Conservation (phyloP, 352 stramenopile genomes). For the Peronosclerospora sorghi region DNA sequence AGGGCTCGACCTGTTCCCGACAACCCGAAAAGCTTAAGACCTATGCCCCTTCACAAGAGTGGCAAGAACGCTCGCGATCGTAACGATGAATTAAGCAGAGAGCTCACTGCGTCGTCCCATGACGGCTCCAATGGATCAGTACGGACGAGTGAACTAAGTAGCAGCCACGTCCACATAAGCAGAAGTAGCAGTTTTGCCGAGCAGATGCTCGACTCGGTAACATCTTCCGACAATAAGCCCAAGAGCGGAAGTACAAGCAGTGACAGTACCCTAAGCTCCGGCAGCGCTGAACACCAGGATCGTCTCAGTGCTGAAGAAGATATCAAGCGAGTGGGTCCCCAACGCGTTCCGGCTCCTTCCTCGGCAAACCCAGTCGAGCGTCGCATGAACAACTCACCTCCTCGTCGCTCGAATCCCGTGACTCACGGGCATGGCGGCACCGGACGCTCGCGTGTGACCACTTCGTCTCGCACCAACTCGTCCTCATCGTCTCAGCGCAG, state of each 20-base stretch:
- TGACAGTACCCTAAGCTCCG: slow-evolving; percentile 18
- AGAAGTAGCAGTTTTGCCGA: slow-evolving; percentile 19
- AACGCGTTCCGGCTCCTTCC: slow-evolving; percentile 18
- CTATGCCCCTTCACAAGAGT: too few relatives aligned
- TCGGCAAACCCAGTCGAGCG: slow-evolving; percentile 12
- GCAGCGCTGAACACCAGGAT: slow-evolving; percentile 8
- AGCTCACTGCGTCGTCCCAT: slow-evolving; percentile 26
- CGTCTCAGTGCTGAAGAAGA: slow-evolving; percentile 10
- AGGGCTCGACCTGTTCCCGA: not conserved
- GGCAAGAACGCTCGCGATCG: too few relatives aligned
- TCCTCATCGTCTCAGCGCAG: slow-evolving; percentile 14
- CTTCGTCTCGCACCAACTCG: slow-evolving; percentile 16
- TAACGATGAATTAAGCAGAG: too few relatives aligned
- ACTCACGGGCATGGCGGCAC: slow-evolving; percentile 1
- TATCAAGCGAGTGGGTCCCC: slow-evolving; percentile 15
- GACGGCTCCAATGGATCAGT: slow-evolving; percentile 25
- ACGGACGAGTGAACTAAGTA: slow-evolving; percentile 17
- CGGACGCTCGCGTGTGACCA: slow-evolving; percentile 11
- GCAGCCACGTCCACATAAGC: slow-evolving; percentile 17
- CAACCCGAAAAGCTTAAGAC: slow-evolving; percentile 10
- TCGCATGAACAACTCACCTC: slow-evolving; percentile 15
- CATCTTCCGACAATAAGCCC: slow-evolving; percentile 9
- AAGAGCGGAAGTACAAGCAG: slow-evolving; percentile 14
- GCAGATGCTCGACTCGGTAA: slow-evolving; percentile 12
- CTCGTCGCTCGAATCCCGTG: slow-evolving; percentile 16